A percentile compares a stretch with the other conserved stretches of the same genome.
Conservation (phyloP, 2,329 filamentous ascomycete species). For the Aspergillus neotritici region DNA sequence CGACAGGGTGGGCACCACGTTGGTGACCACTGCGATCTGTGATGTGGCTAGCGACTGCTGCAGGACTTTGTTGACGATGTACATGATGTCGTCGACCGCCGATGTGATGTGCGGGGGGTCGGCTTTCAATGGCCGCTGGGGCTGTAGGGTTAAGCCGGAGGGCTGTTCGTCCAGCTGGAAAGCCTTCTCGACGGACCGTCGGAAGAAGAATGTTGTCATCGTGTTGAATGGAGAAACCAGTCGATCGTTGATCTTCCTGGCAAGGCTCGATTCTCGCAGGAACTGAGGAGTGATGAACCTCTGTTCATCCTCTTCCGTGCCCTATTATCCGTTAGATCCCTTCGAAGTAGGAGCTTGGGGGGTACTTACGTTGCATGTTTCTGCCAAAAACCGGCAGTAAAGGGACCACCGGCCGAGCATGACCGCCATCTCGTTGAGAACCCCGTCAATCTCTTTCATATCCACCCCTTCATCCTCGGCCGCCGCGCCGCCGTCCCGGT, state of each 20-base stretch:
- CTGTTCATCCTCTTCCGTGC: slow-evolving; percentile 48
- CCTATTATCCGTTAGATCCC: slow-evolving; percentile 15
- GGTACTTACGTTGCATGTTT: slow-evolving; percentile 69
- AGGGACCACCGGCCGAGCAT: slow-evolving; percentile 94
- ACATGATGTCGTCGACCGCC: slow-evolving; percentile 98
- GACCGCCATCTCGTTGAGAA: slow-evolving; percentile 79
- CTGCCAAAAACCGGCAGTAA: slow-evolving; percentile 81
- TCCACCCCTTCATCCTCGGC: slow-evolving; percentile 91
- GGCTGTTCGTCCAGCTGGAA: slow-evolving; percentile 94
- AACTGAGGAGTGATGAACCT: slow-evolving; percentile 65
- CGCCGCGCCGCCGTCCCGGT: slow-evolving; percentile 48
- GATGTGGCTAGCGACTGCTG: slow-evolving; percentile 82
- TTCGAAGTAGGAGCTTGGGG: neutral
- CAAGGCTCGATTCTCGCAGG: slow-evolving; percentile 70
- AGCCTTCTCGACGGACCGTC: slow-evolving; percentile 91
- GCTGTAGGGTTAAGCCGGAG: slow-evolving; percentile 68
- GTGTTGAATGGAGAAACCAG: slow-evolving; percentile 77
- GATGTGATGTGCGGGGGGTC: slow-evolving; percentile 89
- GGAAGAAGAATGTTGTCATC: slow-evolving; percentile 95
- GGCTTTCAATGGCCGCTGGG: slow-evolving; percentile 63
- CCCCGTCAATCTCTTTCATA: slow-evolving; percentile 89
- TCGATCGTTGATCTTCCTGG: slow-evolving; percentile 68
- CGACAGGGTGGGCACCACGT: slow-evolving; percentile 70
- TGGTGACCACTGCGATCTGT: slow-evolving; percentile 70
- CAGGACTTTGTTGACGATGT: slow-evolving; percentile 89